These are phyloP conservation scores for Mimosa pudica DNA, from an alignment of 306 rosid genomes.

Conservation along the genomic window DNA sequence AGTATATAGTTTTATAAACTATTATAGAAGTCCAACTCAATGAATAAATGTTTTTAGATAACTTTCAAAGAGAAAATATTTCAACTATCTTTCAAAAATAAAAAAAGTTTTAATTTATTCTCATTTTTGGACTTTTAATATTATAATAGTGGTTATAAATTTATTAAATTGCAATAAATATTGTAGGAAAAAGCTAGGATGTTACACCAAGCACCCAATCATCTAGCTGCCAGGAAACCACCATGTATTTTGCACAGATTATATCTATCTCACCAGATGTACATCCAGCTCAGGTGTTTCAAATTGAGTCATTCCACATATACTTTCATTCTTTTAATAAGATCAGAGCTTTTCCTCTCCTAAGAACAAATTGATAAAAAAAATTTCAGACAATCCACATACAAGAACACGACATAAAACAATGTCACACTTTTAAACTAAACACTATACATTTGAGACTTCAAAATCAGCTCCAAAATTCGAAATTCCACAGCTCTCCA, in stretches of 20 bases:
- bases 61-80: too few species aligned
- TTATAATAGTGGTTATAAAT: too few species aligned
- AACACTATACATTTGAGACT: constrained; percentile 38
- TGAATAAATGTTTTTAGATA: too few species aligned
- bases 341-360: constrained; percentile 39
- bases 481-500: constrained; percentile 13
- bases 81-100: too few species aligned
- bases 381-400: not conserved
- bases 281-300: constrained; percentile 54
- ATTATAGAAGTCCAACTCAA: too few species aligned
- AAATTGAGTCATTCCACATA: constrained; percentile 41
- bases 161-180: too few species aligned
- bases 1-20: too few species aligned
- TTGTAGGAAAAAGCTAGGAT: too few species aligned
- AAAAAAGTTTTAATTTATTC: too few species aligned
- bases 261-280: constrained; percentile 41
- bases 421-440: constrained; percentile 12
- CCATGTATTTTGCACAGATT: too few species aligned
- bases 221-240: constrained; percentile 48
- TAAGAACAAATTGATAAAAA: constrained; percentile 27
- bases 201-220: constrained; percentile 99
- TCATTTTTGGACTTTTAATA: too few species aligned
- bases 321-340: constrained; percentile 15
- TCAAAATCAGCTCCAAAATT: constrained; percentile 38
- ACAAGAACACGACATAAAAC: not conserved